Base-by-base conservation (phyloP, 345 rosid species). In the Anastatica hierochuntica region DNA sequence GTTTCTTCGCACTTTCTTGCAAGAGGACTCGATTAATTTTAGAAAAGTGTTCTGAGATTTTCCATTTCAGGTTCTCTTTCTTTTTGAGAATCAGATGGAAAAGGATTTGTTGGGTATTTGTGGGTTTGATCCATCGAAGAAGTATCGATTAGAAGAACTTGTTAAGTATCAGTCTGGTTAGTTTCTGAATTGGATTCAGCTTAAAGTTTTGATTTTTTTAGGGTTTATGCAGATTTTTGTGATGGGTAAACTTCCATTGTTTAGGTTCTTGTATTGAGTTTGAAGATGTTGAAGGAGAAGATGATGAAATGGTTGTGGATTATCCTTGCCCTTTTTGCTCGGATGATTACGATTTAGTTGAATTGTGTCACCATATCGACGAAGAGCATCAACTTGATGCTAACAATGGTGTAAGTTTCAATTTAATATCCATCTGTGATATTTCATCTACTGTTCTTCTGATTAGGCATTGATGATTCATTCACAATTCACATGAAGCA, bases 301-400 rank as follows among this genome's bases (percentile, higher is more conserved):
- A 42, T 39, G 46, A 43, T 50, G 70, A 66, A 12, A 66, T 43
- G 64, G 29, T 7, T 17, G 70, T 66, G 36, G 59, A 66, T n/a
- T 66, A 66, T 58, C 49, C 47, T 0, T 66, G 70, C 15, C 70
- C 64, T 14, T 66, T 66, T 51, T 43, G 70, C 60, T 50, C 64
- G 43, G 70, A 66, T 43, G 70, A 44, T 50, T 66, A 58, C 44
- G 60, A 66, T 58, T 58, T 66, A 36, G 47, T 44, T 51, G 64
- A 58, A 44, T 43, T 66, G 54, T 66, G 70, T 43, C 60, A 51
- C 19, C 70, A 58, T 37, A 51, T 66, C 33, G 70, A 66, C 10
- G 64, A 66, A 2, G 70, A 66, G 5, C 70, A 66, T 58, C 59
- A 50, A 9, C 41, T 43, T 2, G 54, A 43, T 2, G 64, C 64